These are phyloP conservation scores for Ceratobasidium papillatum DNA, from an alignment of 1,284 basidiomycete genomes.

Conservation along the genomic window DNA sequence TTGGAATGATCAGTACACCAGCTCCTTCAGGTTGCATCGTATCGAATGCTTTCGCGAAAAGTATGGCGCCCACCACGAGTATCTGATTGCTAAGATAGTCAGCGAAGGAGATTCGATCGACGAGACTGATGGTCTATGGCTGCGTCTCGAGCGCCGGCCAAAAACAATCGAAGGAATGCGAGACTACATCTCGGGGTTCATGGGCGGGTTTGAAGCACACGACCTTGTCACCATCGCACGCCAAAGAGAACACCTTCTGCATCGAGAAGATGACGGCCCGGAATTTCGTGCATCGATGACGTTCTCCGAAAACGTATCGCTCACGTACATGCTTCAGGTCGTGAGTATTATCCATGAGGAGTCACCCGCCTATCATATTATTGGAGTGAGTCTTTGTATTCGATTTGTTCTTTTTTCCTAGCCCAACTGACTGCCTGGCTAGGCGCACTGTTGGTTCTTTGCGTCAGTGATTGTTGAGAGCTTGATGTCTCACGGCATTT, in stretches of 20 bases:
- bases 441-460: conserved; percentile 36
- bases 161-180: neutral
- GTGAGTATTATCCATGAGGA: conserved; percentile 28
- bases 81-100: conserved; percentile 1
- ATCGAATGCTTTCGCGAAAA: conserved; percentile 29
- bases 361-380: conserved; percentile 20
- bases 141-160: conserved; percentile 26
- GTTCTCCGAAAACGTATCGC: neutral
- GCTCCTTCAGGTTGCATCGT: neutral
- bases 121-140: neutral
- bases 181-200: neutral
- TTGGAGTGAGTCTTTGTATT: neutral
- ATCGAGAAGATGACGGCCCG: neutral
- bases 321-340: conserved; percentile 8
- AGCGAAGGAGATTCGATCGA: neutral
- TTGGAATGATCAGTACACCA: neutral
- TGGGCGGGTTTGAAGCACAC: conserved; percentile 7
- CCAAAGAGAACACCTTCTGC: neutral
- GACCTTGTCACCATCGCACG: conserved; percentile 16
- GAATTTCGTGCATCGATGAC: conserved; percentile 10
- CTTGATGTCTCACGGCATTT: neutral
- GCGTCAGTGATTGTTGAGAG: conserved; percentile 11
- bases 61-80: conserved; percentile 14
- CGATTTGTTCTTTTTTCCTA: neutral
- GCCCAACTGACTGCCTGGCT: neutral